Evolutionary conservation across 768 basidiomycete species (phyloP).

Genomic region (Lactarius psammicola): DNA sequence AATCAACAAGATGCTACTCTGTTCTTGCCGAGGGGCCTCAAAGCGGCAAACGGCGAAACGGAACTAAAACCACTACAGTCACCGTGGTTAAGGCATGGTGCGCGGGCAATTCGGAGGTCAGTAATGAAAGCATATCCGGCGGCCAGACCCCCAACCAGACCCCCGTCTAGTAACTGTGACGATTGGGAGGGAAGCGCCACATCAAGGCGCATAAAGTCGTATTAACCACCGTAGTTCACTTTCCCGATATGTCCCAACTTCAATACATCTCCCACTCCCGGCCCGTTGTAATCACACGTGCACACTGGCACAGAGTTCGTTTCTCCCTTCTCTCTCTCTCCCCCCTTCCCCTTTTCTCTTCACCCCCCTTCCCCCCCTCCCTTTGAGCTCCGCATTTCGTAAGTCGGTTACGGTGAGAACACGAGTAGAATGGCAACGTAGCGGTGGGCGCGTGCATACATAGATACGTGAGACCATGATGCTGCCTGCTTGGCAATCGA

Average conservation of each 20-base stretch:
- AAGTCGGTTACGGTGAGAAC: not conserved
- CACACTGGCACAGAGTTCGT: not conserved
- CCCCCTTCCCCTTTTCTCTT: not conserved
- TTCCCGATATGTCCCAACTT: conserved; percentile 17
- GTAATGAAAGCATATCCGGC: conserved; percentile 8
- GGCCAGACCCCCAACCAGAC: conserved; percentile 3
- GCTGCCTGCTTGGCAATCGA: conserved; percentile 6
- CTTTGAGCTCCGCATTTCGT: not conserved
- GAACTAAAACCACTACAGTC: conserved; percentile 1
- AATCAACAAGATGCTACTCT: not conserved
- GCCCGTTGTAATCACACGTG: conserved; percentile 17
- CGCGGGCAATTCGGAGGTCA: conserved; percentile 6
- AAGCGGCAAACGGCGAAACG: not conserved
- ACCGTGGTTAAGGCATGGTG: conserved; percentile 3
- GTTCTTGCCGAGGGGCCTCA: not conserved
- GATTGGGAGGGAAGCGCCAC: conserved; percentile 16
- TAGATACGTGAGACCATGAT: conserved; percentile 2
- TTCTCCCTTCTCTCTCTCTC: not conserved
- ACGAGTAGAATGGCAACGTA: not conserved
- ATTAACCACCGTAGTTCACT: conserved; percentile 14
- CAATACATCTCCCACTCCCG: not conserved
- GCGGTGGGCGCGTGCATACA: not conserved
- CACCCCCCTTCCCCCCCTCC: not conserved
- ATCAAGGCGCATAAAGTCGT: conserved; percentile 6
- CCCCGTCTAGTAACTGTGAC: conserved; percentile 9